These are phyloP conservation scores for Venturia effusa DNA, from an alignment of 2,329 filamentous ascomycete genomes.

Conservation along the genomic window DNA sequence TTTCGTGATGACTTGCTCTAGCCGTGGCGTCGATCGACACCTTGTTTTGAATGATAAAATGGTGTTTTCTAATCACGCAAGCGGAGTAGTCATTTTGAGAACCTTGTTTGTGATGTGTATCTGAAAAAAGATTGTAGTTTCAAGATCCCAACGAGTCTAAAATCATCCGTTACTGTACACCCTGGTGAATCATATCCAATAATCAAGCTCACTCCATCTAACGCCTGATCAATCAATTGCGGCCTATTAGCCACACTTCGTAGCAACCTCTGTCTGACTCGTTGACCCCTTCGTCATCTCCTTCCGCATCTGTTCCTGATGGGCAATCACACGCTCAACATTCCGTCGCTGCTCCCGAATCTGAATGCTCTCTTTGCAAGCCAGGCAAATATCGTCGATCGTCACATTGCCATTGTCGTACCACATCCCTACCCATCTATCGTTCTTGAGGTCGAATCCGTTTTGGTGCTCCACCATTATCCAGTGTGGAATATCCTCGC, in stretches of 20 bases:
- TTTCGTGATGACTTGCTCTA: neutral
- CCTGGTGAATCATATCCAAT: neutral
- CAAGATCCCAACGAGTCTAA: too few species aligned
- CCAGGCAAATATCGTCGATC: conserved; percentile 4
- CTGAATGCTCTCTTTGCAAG: neutral
- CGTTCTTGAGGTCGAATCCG: neutral
- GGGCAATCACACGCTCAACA: neutral
- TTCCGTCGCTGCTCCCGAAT: neutral
- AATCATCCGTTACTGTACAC: too few species aligned
- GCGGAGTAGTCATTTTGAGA: too few species aligned
- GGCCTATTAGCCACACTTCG: neutral
- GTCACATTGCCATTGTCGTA: neutral
- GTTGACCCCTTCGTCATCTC: neutral
- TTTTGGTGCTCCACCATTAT: neutral
- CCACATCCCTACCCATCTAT: neutral
- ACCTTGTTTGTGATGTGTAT: too few species aligned
- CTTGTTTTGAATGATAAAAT: too few species aligned
- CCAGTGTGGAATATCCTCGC: neutral
- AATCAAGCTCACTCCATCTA: neutral
- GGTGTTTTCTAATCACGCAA: too few species aligned
- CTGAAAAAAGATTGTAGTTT: too few species aligned
- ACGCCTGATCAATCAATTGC: neutral
- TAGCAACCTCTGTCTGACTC: neutral
- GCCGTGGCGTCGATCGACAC: too few species aligned
- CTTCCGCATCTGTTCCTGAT: neutral